These are phyloP conservation scores for Phialophora expanda DNA, from an alignment of 2,329 filamentous ascomycete species.

Conservation along the genomic window DNA sequence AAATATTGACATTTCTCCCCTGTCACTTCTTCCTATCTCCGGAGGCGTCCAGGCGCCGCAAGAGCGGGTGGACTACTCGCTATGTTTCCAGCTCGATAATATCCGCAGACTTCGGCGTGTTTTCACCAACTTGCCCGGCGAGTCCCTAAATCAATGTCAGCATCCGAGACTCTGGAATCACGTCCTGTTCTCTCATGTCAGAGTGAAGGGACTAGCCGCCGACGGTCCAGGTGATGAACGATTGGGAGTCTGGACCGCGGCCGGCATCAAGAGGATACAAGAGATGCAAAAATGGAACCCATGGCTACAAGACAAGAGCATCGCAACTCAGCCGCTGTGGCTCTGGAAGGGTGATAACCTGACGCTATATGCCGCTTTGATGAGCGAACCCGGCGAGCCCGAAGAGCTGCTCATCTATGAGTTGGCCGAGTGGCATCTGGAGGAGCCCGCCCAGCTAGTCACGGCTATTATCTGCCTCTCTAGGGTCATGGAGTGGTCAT, in stretches of 20 bases:
- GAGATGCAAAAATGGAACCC: not conserved
- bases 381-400: not conserved
- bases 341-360: not conserved
- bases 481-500: not conserved
- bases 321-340: not conserved
- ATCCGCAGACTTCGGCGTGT: not conserved
- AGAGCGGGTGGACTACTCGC: not conserved
- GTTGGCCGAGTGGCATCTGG: not conserved
- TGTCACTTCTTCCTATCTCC: not conserved
- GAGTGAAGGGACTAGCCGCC: not conserved
- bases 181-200: not conserved
- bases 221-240: not conserved
- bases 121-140: not conserved
- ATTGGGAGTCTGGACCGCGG: not conserved
- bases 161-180: not conserved
- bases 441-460: not conserved
- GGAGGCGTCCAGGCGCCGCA: not conserved
- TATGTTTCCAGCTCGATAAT: not conserved
- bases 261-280: not conserved
- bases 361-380: not conserved
- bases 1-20: not conserved
- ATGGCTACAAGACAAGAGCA: not conserved
- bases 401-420: slow-evolving; percentile 1
- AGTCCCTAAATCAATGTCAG: not conserved
- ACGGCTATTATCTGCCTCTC: not conserved